These are phyloP conservation scores for Ceratocystis smalleyi DNA, from an alignment of 2,329 filamentous ascomycete species.

Conservation along the genomic window DNA sequence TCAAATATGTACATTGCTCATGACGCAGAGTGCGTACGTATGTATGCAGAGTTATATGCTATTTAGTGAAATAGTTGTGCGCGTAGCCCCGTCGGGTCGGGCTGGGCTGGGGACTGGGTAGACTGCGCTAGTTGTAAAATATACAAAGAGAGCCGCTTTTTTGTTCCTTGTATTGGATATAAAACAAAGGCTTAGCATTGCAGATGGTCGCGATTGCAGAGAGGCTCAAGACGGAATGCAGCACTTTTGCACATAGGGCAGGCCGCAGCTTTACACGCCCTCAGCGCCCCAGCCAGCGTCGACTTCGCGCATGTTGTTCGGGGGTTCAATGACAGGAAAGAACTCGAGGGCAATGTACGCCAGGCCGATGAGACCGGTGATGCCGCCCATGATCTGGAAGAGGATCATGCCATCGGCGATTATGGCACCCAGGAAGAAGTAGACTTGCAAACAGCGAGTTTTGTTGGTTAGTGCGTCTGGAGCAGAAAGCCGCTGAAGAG, in stretches of 20 bases:
- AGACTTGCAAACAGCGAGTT: conserved; percentile 45
- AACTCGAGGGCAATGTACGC: conserved; percentile 64
- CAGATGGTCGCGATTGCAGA: background rate
- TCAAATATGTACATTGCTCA: background rate
- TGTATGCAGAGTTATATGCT: background rate
- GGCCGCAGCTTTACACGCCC: conserved; percentile 41
- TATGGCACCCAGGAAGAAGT: conserved; percentile 85
- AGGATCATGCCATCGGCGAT: conserved; percentile 53
- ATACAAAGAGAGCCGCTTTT: background rate
- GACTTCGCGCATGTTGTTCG: conserved; percentile 66
- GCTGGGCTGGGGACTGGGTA: too few species aligned
- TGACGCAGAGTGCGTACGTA: background rate
- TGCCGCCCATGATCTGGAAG: conserved; percentile 59
- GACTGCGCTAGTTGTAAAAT: background rate
- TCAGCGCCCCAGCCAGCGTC: conserved; percentile 63
- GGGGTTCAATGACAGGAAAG: conserved; percentile 62
- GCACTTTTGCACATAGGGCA: too few species aligned
- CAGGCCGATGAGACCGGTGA: conserved; percentile 65
- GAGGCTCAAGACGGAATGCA: too few species aligned
- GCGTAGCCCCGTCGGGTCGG: too few species aligned
- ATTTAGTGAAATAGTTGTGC: background rate
- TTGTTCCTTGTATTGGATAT: too few species aligned
- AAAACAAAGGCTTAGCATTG: too few species aligned
- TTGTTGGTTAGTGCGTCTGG: conserved; percentile 12
- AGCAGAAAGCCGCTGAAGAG: background rate